Base-by-base conservation (phyloP, 371 early-diverging fungal species). In the Syncephalastrum monosporum region DNA sequence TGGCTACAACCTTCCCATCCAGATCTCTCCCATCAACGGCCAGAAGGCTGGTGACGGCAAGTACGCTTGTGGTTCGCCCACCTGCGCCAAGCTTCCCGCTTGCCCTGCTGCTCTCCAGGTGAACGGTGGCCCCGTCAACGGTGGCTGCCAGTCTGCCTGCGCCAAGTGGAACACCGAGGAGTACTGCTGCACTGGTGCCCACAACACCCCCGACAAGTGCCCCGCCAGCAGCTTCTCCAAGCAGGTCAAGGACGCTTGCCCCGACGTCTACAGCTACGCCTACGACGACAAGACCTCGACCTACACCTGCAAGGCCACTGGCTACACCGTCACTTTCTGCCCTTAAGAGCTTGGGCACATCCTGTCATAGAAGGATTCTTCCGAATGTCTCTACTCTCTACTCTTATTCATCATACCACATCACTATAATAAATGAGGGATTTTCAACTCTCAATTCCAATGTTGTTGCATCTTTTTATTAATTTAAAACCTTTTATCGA, bases 181-280 rank as follows among this genome's bases (percentile, higher is more conserved):
- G 38, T 48, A 25, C 23, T 63, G 63, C 47, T 64, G 64, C 59
- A 64, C 64, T 51, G 64, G 64, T 50, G 53, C 19, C 3, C 25
- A 59, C 25, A 60, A 68, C 44, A 38, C 55, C 21, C 59, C 55
- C 8, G 48, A 42, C 51, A 60, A 53, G 51, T 65, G 65, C 42
- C 16, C 50, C 12, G 21, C 50, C 15, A 60, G 47, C 38, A 50
- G 51, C 17, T 60, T 53, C 13, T 53, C 65, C 25, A 38, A 53
- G n/a, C n/a, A 45, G 5, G 23, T 57, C 41, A 65, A 65, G 57
- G 38, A 16, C 16, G 53, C 42, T 5, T 68, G 68, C 50, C 64
- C 68, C 7, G 63, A 71, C 51, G 71, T 69, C 14, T 74, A 74
- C 58, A 65, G 65, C 5, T 74, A 64, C 57, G 67, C 68, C 43